Conservation (phyloP, 1,139 yeast genomes). For the Sugiyamaella sp. region DNA sequence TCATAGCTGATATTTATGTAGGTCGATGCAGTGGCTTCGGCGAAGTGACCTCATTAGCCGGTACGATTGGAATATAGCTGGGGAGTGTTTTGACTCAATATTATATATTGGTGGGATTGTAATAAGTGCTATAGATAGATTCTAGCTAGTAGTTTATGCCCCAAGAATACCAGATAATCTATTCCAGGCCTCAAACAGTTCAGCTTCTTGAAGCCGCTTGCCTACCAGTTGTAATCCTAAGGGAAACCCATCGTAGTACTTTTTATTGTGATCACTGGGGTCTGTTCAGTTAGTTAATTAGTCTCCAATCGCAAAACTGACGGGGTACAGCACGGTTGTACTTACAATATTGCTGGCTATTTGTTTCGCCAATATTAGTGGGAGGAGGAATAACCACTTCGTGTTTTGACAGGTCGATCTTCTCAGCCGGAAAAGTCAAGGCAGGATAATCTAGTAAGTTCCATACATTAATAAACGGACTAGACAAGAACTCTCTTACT, state of each 20-base stretch:
- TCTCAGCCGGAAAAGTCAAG: constrained; percentile 28
- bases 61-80: too few species aligned
- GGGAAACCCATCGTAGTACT: constrained; percentile 30
- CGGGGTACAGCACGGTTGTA: neutral
- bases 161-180: constrained; percentile 10
- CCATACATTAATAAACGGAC: constrained; percentile 30
- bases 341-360: constrained; percentile 29
- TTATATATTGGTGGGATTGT: too few species aligned
- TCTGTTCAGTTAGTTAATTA: constrained; percentile 15
- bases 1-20: too few species aligned
- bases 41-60: too few species aligned
- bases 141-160: too few species aligned
- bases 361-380: constrained; percentile 25
- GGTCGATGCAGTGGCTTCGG: too few species aligned
- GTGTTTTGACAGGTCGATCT: constrained; percentile 30
- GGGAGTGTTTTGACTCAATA: too few species aligned
- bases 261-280: constrained; percentile 20
- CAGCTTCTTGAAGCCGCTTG: constrained; percentile 33
- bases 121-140: too few species aligned
- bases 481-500: constrained; percentile 33
- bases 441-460: constrained; percentile 36
- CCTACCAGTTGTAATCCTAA: constrained; percentile 34
- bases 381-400: constrained; percentile 31
- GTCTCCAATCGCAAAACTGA: neutral
- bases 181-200: constrained; percentile 27